A percentile compares a stretch with the other conserved stretches of the same genome.
These are phyloP conservation scores for Candida sojae DNA, from an alignment of 1,139 yeast species.

Conservation along the genomic window DNA sequence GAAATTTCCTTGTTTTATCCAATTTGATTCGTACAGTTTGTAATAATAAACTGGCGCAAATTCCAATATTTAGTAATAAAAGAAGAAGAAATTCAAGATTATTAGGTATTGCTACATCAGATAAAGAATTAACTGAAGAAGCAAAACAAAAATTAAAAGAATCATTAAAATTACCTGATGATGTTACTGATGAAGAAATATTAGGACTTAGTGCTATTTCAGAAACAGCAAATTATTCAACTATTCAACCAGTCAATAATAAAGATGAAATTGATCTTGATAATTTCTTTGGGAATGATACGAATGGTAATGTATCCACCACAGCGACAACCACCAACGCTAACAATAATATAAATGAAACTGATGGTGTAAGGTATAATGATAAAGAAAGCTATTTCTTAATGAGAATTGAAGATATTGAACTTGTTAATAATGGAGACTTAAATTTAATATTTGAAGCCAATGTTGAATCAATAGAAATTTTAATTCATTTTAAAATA, in stretches of 20 bases:
- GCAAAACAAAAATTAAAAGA: constrained; percentile 34
- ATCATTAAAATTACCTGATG: constrained; percentile 36
- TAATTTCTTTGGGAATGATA: constrained; percentile 19
- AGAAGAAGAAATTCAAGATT: constrained; percentile 14
- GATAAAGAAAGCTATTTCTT: constrained; percentile 17
- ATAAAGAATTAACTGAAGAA: constrained; percentile 20
- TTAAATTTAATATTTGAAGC: constrained; percentile 26
- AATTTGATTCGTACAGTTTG: constrained; percentile 19
- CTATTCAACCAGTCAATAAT: constrained; percentile 19
- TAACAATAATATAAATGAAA: background rate
- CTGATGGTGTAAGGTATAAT: constrained; percentile 12
- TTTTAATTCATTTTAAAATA: constrained; percentile 25
- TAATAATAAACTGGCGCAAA: constrained; percentile 1
- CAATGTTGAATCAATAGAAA: constrained; percentile 13
- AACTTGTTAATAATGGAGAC: constrained; percentile 22
- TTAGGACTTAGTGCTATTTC: constrained; percentile 35
- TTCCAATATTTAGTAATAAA: background rate
- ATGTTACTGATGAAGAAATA: constrained; percentile 44
- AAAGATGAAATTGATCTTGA: constrained; percentile 23
- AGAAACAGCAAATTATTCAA: constrained; percentile 20
- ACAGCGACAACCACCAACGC: background rate
- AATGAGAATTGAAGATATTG: constrained; percentile 27
- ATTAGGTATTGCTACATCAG: constrained; percentile 6
- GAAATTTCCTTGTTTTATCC: constrained; percentile 33
- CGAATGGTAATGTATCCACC: background rate